These are phyloP conservation scores for Termitomyces sp. DNA, from an alignment of 768 basidiomycete species.

Conservation along the genomic window DNA sequence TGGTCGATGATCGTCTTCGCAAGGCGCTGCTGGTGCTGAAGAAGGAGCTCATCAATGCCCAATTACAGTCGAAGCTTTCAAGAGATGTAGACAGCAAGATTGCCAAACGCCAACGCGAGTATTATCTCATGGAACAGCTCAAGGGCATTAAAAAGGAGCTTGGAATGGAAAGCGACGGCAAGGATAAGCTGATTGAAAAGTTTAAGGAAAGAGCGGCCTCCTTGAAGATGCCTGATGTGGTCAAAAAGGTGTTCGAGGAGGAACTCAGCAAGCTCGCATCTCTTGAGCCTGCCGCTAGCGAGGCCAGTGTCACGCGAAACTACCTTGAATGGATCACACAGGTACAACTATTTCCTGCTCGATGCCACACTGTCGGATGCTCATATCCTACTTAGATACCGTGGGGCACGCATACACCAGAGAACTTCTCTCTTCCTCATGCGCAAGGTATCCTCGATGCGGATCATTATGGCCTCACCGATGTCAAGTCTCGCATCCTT, in stretches of 20 bases:
- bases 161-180: conserved; percentile 92
- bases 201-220: conserved; percentile 79
- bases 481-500: conserved; percentile 90
- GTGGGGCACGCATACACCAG: conserved; percentile 92
- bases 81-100: conserved; percentile 94
- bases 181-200: conserved; percentile 91
- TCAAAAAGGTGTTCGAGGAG: conserved; percentile 93
- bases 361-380: conserved; percentile 1
- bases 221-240: conserved; percentile 85
- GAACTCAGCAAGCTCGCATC: conserved; percentile 87
- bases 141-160: conserved; percentile 96
- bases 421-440: conserved; percentile 85
- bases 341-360: conserved; percentile 27
- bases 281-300: conserved; percentile 85
- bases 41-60: conserved; percentile 96
- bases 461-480: conserved; percentile 90
- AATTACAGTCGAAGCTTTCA: conserved; percentile 87
- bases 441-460: conserved; percentile 85
- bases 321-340: conserved; percentile 93
- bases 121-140: conserved; percentile 95
- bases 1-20: conserved; percentile 82
- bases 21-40: conserved; percentile 91
- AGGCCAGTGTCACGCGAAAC: conserved; percentile 91
- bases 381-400: conserved; percentile 53
- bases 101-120: conserved; percentile 89